Conservation (phyloP, 495 filamentous ascomycete genomes). For the Neurospora discreta region DNA sequence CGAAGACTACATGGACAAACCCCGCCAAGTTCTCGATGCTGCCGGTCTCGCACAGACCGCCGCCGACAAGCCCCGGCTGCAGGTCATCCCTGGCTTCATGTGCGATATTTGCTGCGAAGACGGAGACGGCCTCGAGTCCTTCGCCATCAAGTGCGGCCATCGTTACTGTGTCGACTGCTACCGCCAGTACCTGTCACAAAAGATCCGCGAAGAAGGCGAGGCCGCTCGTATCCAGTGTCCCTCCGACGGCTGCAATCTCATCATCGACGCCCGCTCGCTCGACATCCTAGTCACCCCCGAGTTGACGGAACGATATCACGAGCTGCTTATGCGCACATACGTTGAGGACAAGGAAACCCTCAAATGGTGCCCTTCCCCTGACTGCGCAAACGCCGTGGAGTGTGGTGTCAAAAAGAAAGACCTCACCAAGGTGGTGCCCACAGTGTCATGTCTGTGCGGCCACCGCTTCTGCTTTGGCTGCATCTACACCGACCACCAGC, state of each 20-base stretch:
- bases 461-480: slow-evolving; percentile 96
- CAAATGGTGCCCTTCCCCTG: slow-evolving; percentile 94
- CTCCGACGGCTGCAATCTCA: slow-evolving; percentile 71
- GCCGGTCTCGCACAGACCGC: slow-evolving; percentile 66
- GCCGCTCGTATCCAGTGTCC: slow-evolving; percentile 92
- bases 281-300: slow-evolving; percentile 69
- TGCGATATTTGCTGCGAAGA: slow-evolving; percentile 98
- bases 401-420: slow-evolving; percentile 80
- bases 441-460: slow-evolving; percentile 72
- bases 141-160: slow-evolving; percentile 92
- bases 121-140: slow-evolving; percentile 63
- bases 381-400: slow-evolving; percentile 86
- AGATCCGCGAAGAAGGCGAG: slow-evolving; percentile 91
- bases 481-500: slow-evolving; percentile 82
- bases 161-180: slow-evolving; percentile 95
- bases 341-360: slow-evolving; percentile 92
- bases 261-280: slow-evolving; percentile 83
- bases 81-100: slow-evolving; percentile 62
- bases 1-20: slow-evolving; percentile 85
- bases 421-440: slow-evolving; percentile 73
- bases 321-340: slow-evolving; percentile 82
- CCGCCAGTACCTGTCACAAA: slow-evolving; percentile 76
- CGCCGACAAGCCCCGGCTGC: slow-evolving; percentile 51
- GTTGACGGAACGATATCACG: slow-evolving; percentile 67
- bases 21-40: slow-evolving; percentile 65